Evolutionary conservation across 352 stramenopile species (phyloP).

Genomic region (Globisporangium camurandrum): DNA sequence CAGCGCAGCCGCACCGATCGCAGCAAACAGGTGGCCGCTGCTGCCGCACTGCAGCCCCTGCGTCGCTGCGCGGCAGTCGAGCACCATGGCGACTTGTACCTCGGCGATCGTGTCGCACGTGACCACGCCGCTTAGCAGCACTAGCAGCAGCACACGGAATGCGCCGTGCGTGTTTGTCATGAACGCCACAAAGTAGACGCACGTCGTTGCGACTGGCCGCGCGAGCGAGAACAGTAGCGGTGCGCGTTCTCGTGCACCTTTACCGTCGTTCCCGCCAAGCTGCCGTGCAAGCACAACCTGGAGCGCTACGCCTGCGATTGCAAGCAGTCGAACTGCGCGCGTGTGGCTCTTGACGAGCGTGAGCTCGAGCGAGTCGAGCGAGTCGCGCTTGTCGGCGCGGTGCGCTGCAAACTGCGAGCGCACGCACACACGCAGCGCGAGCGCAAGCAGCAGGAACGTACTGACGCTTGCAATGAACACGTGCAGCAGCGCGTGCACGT

Average conservation of each 20-base stretch:
- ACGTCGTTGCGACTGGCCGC: slow-evolving; percentile 36
- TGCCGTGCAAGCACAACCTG: slow-evolving; percentile 29
- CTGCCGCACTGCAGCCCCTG: slow-evolving; percentile 42
- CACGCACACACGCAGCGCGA: slow-evolving; percentile 20
- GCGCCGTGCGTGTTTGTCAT: slow-evolving; percentile 63
- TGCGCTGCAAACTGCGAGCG: slow-evolving; percentile 17
- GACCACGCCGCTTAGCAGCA: slow-evolving; percentile 29
- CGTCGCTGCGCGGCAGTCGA: slow-evolving; percentile 33
- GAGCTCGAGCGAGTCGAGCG: slow-evolving; percentile 41
- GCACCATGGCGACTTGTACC: slow-evolving; percentile 48
- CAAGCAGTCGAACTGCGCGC: slow-evolving; percentile 31
- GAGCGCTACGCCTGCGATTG: slow-evolving; percentile 29
- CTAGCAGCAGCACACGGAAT: slow-evolving; percentile 36
- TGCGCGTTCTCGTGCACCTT: background rate
- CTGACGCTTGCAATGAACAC: slow-evolving; percentile 27
- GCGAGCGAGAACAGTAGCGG: slow-evolving; percentile 42
- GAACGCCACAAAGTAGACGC: slow-evolving; percentile 45
- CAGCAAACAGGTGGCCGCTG: slow-evolving; percentile 14
- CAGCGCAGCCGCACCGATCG: slow-evolving; percentile 11
- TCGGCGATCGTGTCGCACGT: slow-evolving; percentile 40
- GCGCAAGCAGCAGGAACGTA: slow-evolving; percentile 29
- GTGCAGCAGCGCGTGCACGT: slow-evolving; percentile 25
- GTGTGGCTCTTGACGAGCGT: slow-evolving; percentile 54
- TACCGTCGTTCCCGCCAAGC: slow-evolving; percentile 8
- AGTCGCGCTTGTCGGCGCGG: slow-evolving; percentile 6